Evolutionary conservation across 495 filamentous ascomycete genomes (phyloP).

Genomic region (Lasiosphaeris hirsuta): DNA sequence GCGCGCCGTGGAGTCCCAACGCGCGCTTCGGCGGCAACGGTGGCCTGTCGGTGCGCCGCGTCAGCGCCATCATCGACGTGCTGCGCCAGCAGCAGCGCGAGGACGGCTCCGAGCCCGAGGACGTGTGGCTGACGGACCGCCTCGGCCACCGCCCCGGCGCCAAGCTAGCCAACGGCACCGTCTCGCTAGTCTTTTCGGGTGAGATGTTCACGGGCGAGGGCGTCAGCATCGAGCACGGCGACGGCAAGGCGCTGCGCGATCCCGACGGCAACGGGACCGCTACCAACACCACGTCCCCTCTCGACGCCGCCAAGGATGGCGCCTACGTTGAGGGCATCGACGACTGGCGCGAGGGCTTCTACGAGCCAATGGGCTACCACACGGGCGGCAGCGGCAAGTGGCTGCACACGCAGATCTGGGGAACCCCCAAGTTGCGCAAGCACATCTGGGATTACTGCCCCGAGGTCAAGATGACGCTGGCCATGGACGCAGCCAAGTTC

Average conservation of each 20-base stretch:
- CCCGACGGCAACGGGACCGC: background rate
- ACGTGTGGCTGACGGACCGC: constrained; percentile 48
- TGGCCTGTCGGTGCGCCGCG: constrained; percentile 45
- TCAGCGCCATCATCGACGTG: constrained; percentile 45
- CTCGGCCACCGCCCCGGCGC: constrained; percentile 40
- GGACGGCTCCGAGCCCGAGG: constrained; percentile 41
- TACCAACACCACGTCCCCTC: background rate
- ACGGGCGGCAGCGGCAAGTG: constrained; percentile 40
- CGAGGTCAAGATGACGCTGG: constrained; percentile 51
- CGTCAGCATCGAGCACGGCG: constrained; percentile 18
- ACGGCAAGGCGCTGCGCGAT: background rate
- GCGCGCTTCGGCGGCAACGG: constrained; percentile 47
- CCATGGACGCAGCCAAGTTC: constrained; percentile 45
- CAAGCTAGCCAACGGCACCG: constrained; percentile 43
- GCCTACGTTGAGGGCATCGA: constrained; percentile 37
- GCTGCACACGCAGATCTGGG: constrained; percentile 42
- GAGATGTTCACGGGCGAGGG: constrained; percentile 36
- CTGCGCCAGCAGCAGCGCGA: constrained; percentile 39
- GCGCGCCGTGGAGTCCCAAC: constrained; percentile 46
- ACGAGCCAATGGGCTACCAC: constrained; percentile 54
- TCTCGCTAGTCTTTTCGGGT: constrained; percentile 41
- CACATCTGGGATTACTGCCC: constrained; percentile 52
- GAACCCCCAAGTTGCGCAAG: constrained; percentile 35
- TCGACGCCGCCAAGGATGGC: constrained; percentile 25
- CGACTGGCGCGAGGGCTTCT: constrained; percentile 43